Conservation (phyloP, 2,329 filamentous ascomycete genomes). For the Calonectria hongkongensis region DNA sequence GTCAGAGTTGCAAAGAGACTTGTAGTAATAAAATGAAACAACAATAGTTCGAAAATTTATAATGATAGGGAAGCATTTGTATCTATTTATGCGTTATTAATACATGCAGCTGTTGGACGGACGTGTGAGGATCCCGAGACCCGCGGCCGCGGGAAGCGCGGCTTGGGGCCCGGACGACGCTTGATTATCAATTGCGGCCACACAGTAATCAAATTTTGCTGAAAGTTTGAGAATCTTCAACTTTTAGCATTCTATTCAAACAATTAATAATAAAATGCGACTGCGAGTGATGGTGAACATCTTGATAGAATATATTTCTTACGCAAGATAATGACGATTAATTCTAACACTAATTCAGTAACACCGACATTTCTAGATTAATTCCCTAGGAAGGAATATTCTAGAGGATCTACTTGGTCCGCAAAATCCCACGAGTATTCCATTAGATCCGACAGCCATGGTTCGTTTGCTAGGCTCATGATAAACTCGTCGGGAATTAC, state of each 20-base stretch:
- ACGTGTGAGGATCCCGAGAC: background rate
- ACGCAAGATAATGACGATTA: no score
- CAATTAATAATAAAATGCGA: no score
- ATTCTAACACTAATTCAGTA: background rate
- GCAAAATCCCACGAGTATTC: slow-evolving; percentile 33
- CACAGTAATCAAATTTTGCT: background rate
- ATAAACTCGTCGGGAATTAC: slow-evolving; percentile 33
- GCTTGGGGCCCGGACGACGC: background rate
- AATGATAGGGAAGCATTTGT: background rate
- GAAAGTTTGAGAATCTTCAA: no score
- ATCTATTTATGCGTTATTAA: background rate
- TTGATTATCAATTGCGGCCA: background rate
- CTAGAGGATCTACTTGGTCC: background rate
- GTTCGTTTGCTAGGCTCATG: slow-evolving; percentile 32
- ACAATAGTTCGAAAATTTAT: no score
- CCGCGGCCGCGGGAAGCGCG: slow-evolving; percentile 7
- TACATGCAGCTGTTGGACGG: background rate
- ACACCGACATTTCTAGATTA: background rate
- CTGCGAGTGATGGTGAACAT: no score
- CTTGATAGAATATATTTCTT: no score
- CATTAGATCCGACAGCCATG: slow-evolving; percentile 42
- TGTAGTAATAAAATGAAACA: no score
- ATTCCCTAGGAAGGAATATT: background rate
- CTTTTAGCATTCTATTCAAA: no score
- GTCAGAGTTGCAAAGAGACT: background rate